Base-by-base conservation (phyloP, 140 eudicot genomes). In the Cichorium intybus region DNA sequence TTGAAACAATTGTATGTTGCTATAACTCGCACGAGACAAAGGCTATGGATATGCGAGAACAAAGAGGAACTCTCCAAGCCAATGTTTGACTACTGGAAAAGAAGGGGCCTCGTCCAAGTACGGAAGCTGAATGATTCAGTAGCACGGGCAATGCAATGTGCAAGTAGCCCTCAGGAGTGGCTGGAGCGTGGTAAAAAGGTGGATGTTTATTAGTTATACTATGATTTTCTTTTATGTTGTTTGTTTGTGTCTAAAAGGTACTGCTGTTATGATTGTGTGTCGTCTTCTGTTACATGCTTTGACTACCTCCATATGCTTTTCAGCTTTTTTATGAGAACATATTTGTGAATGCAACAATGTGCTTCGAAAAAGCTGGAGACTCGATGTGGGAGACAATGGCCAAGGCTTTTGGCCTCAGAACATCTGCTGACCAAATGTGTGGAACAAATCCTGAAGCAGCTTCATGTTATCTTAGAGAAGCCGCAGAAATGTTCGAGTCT, bases 341-440 rank as follows among this genome's bases (percentile, higher is more conserved):
- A 5, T 87, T 72, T 63, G 87, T 60, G 67, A 79, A 80, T 81
- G 95, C 95, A 26, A 60, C 49, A 27, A 61, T 87, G 90, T 87
- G 90, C 77, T 87, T 87, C 23, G 87, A 87, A 60, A 80, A 74
- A 68, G 90, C 90, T 1, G 87, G 87, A 10, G 95, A 83, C n/a
- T 29, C 14, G 14, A 50, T 20, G n/a, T 83, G 87, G 90, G 80
- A 49, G 58, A 83, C 41, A 60, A 11, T 76, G 55, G 84, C 95
- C 3, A 77, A 81, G 62, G 95, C 95, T 22, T 62, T 74, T 58
- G 75, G 70, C 3, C 75, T 77, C 6, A 60, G 71, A 56, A 76
- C 76, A 57, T 49, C 73, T 55, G 84, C 90, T 20, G 79, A 62
- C 3, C 60, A 67, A 37, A 43, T 68, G 28, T 68, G 70, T 17